These are phyloP conservation scores for Striga asiatica DNA, from an alignment of 257 asterid genomes.

Conservation along the genomic window DNA sequence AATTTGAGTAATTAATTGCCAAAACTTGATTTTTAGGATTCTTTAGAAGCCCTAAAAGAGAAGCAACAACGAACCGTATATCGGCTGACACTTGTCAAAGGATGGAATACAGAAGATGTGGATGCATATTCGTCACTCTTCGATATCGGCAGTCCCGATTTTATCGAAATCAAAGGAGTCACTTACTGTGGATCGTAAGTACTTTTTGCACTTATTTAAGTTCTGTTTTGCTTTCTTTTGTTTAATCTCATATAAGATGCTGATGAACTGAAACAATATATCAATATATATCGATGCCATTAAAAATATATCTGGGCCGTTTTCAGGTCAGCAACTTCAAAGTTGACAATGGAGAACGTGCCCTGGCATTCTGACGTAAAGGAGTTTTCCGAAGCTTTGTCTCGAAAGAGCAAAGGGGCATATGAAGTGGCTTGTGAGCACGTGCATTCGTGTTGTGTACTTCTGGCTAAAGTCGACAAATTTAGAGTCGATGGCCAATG, in stretches of 20 bases:
- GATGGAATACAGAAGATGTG: conserved; percentile 94
- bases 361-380: conserved; percentile 97
- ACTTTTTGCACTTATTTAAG: not conserved
- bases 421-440: conserved; percentile 98
- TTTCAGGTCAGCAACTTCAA: conserved; percentile 88
- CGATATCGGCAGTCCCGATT: conserved; percentile 75
- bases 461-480: conserved; percentile 75
- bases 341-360: conserved; percentile 94
- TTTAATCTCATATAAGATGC: not conserved
- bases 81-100: conserved; percentile 89
- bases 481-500: conserved; percentile 76
- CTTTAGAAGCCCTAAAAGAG: conserved; percentile 76
- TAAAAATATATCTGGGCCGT: not conserved
- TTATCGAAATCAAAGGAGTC: conserved; percentile 94
- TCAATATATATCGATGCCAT: too few relatives aligned
- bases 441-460: conserved; percentile 90
- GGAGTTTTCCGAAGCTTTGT: conserved; percentile 77
- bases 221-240: not conserved
- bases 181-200: conserved; percentile 98
- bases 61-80: conserved; percentile 93
- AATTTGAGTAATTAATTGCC: not conserved
- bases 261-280: not conserved
- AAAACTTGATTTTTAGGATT: conserved; percentile 48
- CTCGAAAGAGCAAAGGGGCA: conserved; percentile 67
- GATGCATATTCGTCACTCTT: conserved; percentile 83